These are phyloP conservation scores for Leccinum imitatum DNA, from an alignment of 768 basidiomycete species.

Conservation along the genomic window DNA sequence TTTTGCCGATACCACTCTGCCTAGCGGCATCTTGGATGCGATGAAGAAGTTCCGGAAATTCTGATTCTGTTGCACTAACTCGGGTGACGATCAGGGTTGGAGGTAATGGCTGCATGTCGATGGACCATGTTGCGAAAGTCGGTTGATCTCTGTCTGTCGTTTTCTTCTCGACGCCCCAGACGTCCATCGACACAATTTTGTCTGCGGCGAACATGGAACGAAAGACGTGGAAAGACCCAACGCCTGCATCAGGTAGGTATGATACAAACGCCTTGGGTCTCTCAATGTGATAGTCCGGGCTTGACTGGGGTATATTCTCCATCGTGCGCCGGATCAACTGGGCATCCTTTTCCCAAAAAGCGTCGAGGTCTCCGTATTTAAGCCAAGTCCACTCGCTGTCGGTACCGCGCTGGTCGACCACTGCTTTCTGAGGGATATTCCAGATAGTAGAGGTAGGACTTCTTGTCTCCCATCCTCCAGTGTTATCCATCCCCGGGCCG, in stretches of 20 bases:
- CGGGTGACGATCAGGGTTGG: slow-evolving; percentile 46
- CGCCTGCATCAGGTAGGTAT: slow-evolving; percentile 46
- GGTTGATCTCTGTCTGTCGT: slow-evolving; percentile 3
- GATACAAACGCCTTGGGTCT: slow-evolving; percentile 29
- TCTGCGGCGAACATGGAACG: slow-evolving; percentile 28
- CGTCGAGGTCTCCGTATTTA: slow-evolving; percentile 34
- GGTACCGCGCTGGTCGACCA: background rate
- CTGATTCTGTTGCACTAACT: slow-evolving; percentile 29
- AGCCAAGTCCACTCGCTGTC: slow-evolving; percentile 30
- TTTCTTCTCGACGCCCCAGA: slow-evolving; percentile 25
- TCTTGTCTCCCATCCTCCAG: slow-evolving; percentile 46
- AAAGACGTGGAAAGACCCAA: slow-evolving; percentile 44
- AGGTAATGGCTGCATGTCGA: slow-evolving; percentile 35
- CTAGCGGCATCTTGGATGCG: slow-evolving; percentile 37
- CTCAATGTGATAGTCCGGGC: slow-evolving; percentile 8
- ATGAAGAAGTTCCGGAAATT: slow-evolving; percentile 37
- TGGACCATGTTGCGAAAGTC: slow-evolving; percentile 46
- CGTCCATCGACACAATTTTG: slow-evolving; percentile 9
- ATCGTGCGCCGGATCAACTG: slow-evolving; percentile 36
- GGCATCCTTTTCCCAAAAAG: slow-evolving; percentile 43
- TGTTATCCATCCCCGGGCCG: slow-evolving; percentile 33
- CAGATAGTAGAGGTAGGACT: slow-evolving; percentile 41
- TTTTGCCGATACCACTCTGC: slow-evolving; percentile 32
- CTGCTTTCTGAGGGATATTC: slow-evolving; percentile 26
- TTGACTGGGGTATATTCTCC: slow-evolving; percentile 8